Percentiles rank a stretch among this genome's conserved stretches.
Evolutionary conservation across 352 stramenopile genomes (phyloP).

Genomic region (Globisporangium alternatum): DNA sequence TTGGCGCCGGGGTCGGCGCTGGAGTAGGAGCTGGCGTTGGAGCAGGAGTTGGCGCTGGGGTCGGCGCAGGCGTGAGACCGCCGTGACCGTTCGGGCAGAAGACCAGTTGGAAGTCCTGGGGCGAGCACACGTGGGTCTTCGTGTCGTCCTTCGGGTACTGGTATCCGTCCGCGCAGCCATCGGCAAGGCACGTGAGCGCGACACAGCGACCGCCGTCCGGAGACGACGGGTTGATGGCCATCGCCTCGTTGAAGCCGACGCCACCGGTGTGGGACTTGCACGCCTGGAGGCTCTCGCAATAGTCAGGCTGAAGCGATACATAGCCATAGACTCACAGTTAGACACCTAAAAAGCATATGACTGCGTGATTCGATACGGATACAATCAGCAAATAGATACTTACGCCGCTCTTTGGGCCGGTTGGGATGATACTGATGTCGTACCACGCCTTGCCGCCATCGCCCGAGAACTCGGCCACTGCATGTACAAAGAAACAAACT

Average conservation of each 20-base stretch:
- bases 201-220: slow-evolving; percentile 36
- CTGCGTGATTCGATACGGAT: no score
- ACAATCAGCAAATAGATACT: slow-evolving; percentile 13
- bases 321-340: not conserved
- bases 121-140: slow-evolving; percentile 59
- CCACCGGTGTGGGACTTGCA: slow-evolving; percentile 66
- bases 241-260: slow-evolving; percentile 61
- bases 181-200: slow-evolving; percentile 44
- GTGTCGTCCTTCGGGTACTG: slow-evolving; percentile 66
- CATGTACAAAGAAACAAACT: not conserved
- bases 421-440: slow-evolving; percentile 80
- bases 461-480: slow-evolving; percentile 67
- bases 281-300: slow-evolving; percentile 42
- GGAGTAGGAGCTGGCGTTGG: slow-evolving; percentile 30
- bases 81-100: slow-evolving; percentile 53
- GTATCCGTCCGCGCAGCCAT: slow-evolving; percentile 58
- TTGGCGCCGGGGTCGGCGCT: slow-evolving; percentile 32
- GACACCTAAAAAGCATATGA: not conserved
- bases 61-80: slow-evolving; percentile 20
- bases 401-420: slow-evolving; percentile 56
- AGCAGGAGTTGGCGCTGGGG: slow-evolving; percentile 29
- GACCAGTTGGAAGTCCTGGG: slow-evolving; percentile 49
- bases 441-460: slow-evolving; percentile 51
- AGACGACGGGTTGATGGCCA: slow-evolving; percentile 48
- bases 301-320: slow-evolving; percentile 32